Conservation (phyloP, 1,284 basidiomycete species). For the Marasmius sp. region DNA sequence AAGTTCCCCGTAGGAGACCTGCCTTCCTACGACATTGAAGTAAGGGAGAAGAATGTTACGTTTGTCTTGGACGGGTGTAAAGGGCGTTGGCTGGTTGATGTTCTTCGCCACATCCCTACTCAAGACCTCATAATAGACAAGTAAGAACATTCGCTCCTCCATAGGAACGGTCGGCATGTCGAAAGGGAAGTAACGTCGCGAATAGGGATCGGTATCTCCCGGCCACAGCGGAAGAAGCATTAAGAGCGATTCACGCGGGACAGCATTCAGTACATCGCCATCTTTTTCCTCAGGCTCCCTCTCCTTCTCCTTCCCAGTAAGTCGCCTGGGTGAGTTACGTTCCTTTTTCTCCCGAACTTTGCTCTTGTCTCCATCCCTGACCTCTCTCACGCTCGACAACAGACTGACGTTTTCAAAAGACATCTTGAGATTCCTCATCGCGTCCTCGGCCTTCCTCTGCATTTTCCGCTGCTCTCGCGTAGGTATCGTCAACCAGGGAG, state of each 20-base stretch:
- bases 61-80: not conserved
- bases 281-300: not conserved
- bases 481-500: slow-evolving; percentile 5
- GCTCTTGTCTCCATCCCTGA: not conserved
- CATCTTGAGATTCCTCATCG: slow-evolving; percentile 3
- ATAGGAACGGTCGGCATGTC: not conserved
- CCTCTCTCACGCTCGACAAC: slow-evolving; percentile 5
- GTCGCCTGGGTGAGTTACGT: not conserved
- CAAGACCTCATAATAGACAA: slow-evolving; percentile 11
- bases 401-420: slow-evolving; percentile 13
- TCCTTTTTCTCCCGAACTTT: not conserved
- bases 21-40: slow-evolving; percentile 8
- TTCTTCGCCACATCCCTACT: not conserved
- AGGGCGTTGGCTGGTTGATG: not conserved
- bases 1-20: slow-evolving; percentile 8
- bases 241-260: slow-evolving; percentile 11
- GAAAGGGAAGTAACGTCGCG: slow-evolving; percentile 3
- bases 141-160: slow-evolving; percentile 7
- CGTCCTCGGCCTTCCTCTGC: slow-evolving; percentile 3
- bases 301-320: not conserved
- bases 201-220: slow-evolving; percentile 9
- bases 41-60: slow-evolving; percentile 8
- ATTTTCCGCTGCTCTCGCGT: slow-evolving; percentile 6
- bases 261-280: slow-evolving; percentile 3
- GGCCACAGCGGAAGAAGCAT: slow-evolving; percentile 16